Evolutionary conservation across 2,329 filamentous ascomycete species (phyloP), one percentile per base, ranked within the genome.

Genomic region (Pezicula radicicola): DNA sequence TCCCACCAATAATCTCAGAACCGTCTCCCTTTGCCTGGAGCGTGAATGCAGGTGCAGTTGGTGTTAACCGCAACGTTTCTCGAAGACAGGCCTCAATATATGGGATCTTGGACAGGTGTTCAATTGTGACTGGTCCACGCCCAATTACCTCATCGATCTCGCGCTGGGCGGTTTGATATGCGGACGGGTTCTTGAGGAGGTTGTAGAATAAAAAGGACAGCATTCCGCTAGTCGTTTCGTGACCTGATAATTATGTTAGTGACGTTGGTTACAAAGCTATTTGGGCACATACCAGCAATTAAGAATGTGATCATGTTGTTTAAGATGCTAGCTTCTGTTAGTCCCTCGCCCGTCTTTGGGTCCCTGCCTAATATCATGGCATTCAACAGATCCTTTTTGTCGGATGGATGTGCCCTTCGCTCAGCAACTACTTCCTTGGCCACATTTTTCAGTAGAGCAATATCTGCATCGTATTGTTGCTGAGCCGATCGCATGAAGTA

Each of bases 291-390:
- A 57, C 63, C 56, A 64, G 68, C 75, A 84, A 35, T 84, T 9
- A 90, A 67, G 58, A 90, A 89, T 0, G 86, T 90, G 53, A 88
- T 84, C 70, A 91, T 81, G 57, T 91, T 88, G 63, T 86, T 76
- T 15, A 81, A 77, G 55, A 90, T 87, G 46, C 75, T 80, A 4
- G 78, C 72, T 53, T 88, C 83, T 1, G 73, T 77, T 57, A 91
- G 70, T n/a, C 76, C 77, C 59, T 84, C 73, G 12, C 86, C 85
- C 4, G 86, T 89, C 67, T 83, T 79, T 1, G 83, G 77, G 62
- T 91, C 88, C 10, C 75, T 76, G 0, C 84, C 85, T 6, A 83
- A 73, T 42, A 92, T 70, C 84, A 92, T 88, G 30, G 85, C 81
- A 54, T 81, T 80, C 10, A 91, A 69, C 6, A 91, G 71, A 66